These are phyloP conservation scores for Chaetomium fimeti DNA, from an alignment of 495 filamentous ascomycete species.

Conservation along the genomic window DNA sequence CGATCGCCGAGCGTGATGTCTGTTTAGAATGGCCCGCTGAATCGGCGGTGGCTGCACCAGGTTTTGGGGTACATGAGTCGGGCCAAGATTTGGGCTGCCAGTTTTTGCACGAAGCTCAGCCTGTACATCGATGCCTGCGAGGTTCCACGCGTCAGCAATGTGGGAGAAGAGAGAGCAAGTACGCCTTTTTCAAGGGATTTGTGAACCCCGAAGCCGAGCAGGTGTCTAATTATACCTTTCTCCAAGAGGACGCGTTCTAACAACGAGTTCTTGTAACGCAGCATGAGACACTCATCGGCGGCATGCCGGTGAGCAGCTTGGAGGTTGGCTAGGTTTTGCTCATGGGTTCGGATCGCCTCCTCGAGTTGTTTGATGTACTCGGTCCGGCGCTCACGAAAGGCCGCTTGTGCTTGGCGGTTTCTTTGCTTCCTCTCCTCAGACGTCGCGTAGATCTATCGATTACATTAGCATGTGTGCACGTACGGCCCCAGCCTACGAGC, in stretches of 20 bases:
- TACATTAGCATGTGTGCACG: conserved; percentile 30
- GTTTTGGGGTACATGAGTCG: conserved; percentile 60
- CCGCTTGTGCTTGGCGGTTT: conserved; percentile 95
- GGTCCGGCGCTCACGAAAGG: conserved; percentile 92
- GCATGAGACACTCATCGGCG: conserved; percentile 96
- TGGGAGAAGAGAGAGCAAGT: neutral
- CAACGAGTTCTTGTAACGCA: conserved; percentile 96
- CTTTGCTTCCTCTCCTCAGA: conserved; percentile 98
- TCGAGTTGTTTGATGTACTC: conserved; percentile 99
- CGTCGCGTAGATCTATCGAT: conserved; percentile 85
- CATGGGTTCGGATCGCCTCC: conserved; percentile 95
- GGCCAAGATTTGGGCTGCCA: conserved; percentile 66
- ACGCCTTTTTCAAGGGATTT: neutral
- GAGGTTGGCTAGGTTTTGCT: conserved; percentile 84
- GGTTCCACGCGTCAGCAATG: neutral
- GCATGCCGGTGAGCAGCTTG: conserved; percentile 93
- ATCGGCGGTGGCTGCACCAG: conserved; percentile 66
- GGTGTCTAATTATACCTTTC: conserved; percentile 62
- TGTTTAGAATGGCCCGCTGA: conserved; percentile 69
- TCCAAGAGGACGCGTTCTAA: conserved; percentile 93
- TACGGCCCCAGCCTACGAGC: neutral
- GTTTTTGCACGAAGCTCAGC: conserved; percentile 89
- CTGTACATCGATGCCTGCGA: conserved; percentile 89
- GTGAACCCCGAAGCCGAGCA: neutral
- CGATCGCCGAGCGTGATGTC: conserved; percentile 67